Base-by-base conservation (phyloP, 805 yeast species). In the Brettanomyces anomalus region DNA sequence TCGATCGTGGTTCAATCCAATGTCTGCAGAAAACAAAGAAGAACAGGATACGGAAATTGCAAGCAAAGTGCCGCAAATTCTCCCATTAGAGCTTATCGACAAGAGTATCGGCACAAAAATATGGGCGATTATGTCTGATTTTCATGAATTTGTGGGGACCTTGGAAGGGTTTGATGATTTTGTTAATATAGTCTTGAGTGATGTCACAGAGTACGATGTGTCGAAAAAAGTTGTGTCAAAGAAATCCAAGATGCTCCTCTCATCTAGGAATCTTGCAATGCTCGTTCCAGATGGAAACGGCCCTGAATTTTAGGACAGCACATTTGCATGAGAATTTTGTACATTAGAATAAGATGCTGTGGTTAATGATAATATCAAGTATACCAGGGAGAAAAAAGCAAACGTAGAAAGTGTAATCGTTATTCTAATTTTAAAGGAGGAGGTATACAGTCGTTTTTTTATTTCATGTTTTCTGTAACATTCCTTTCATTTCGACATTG, bases 111-210 rank as follows among this genome's bases (percentile, higher is more conserved):
- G 95, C 15, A 78, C 86, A 28, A 71, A 74, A 43, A 78, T 90
- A 34, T 77, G 84, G 74, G 85, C 88, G 20, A 70, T 86, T 41
- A 68, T 86, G 65, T 71, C 72, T 37, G 67, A 63, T 47, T 68
- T 72, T 45, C 77, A 77, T 58, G 97, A 89, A 59, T 93, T 87
- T 58, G 72, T 75, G n/a, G 98, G 98, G 1, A 85, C 79, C 4
- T 68, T 93, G 41, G 76, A 83, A 24, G 97, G 97, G 1, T 90
- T 90, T 61, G 98, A 93, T 60, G 97, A 93, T 62, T 90, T 82
- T 54, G 97, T 93, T 46, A 93, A 86, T 58, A 79, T 89, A 62
- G 95, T 93, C 10, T 70, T 93, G 41, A 85, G 84, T 52, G 81
- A 89, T 53, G 97, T 83, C 32, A 72, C 72, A 7, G 95, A 85